Evolutionary conservation across 208 protist species (phyloP).

Genomic region (Crithidia acanthocephali): DNA sequence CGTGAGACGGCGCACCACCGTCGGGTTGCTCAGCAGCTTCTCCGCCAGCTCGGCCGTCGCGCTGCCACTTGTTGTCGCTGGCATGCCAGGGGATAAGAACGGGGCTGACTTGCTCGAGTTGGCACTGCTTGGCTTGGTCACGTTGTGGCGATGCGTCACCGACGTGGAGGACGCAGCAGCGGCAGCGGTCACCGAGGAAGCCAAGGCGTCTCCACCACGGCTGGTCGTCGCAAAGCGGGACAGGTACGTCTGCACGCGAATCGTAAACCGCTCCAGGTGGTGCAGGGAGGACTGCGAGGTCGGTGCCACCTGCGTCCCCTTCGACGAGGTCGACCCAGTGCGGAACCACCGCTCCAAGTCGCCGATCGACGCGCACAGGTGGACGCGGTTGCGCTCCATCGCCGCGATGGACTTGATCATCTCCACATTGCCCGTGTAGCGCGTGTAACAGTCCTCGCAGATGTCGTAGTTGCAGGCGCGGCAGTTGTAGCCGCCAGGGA

Average conservation of each 20-base stretch:
- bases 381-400: conserved; percentile 49
- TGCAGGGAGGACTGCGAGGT: conserved; percentile 63
- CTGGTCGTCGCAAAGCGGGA: conserved; percentile 29
- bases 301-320: conserved; percentile 65
- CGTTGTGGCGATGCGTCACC: no score
- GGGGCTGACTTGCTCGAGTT: background rate
- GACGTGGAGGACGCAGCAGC: background rate
- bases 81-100: background rate
- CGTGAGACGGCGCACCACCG: conserved; percentile 33
- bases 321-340: conserved; percentile 74
- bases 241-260: conserved; percentile 54
- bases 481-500: conserved; percentile 50
- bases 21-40: conserved; percentile 42
- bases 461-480: conserved; percentile 62
- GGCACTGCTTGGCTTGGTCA: background rate
- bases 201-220: background rate
- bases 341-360: conserved; percentile 89
- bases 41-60: conserved; percentile 21
- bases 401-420: conserved; percentile 24
- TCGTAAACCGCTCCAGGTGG: conserved; percentile 58
- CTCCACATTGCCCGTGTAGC: conserved; percentile 48
- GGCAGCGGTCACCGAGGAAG: background rate
- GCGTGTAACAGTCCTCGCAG: conserved; percentile 49
- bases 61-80: background rate
- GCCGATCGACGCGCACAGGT: conserved; percentile 74